Evolutionary conservation across 2,329 filamentous ascomycete genomes (phyloP), one percentile per base, ranked within the genome.

Genomic region (Trichoderma sp.): DNA sequence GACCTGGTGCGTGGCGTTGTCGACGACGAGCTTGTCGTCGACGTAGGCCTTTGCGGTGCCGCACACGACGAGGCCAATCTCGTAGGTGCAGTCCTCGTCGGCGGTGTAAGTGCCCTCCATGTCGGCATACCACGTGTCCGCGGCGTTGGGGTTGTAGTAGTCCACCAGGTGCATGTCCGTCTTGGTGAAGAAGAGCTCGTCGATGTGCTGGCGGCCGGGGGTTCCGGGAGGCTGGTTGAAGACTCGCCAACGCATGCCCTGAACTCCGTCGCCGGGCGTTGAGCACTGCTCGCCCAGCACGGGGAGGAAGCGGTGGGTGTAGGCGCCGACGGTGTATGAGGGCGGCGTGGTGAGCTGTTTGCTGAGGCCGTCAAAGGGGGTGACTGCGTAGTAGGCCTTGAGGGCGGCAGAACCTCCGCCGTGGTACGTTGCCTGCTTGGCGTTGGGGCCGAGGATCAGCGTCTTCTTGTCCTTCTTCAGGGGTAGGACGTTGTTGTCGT

Each of bases 361-460:
- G 50, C 84, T 86, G 75, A 94, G 93, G 7, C 91, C 92, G 71
- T 92, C 90, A 30, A 91, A 89, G 2, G 92, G 92, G 0, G 90
- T 93, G 23, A 94, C 85, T 62, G 91, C 91, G 72, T 91, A 90
- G 81, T 92, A 92, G 7, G 87, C 83, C 11, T 81, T 80, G 32
- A 89, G 80, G 0, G 88, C 86, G 1, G 90, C 91, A 5, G 89
- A 91, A 23, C 91, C 91, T 71, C 90, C 91, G 43, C 91, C 91
- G 75, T 90, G 86, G 74, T 88, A 88, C 2, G 85, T 86, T 1
- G 86, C 83, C 57, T 85, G 78, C 76, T 88, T 88, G 9, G 87
- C 86, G 74, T 89, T 89, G 17, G 87, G 87, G 0, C 88, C 88
- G 34, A 90, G 82, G 34, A 90, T 81, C 26, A 88, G 82, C 0